These are phyloP conservation scores for Pilasporangium apinafurcum DNA, from an alignment of 352 stramenopile genomes.

Conservation along the genomic window DNA sequence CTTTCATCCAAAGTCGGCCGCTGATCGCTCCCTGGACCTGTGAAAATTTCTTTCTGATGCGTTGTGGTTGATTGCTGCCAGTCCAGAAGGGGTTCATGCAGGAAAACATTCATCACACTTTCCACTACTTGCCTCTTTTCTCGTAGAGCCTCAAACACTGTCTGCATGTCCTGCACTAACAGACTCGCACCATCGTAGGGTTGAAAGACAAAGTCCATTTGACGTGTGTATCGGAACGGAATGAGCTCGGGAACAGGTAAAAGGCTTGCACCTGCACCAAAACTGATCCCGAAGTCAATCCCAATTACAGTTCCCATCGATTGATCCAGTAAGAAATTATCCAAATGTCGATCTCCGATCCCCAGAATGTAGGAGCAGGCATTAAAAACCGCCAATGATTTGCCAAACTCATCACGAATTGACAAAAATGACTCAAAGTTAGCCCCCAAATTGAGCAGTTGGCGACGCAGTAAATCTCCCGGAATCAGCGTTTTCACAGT, in stretches of 20 bases:
- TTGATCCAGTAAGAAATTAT: slow-evolving; percentile 88
- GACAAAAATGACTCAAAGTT: slow-evolving; percentile 80
- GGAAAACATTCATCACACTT: slow-evolving; percentile 89
- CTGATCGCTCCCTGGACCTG: slow-evolving; percentile 7
- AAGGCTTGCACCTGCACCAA: slow-evolving; percentile 77
- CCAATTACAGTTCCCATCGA: slow-evolving; percentile 70
- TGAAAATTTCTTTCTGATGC: slow-evolving; percentile 54
- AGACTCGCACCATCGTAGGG: slow-evolving; percentile 65
- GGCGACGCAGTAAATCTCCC: slow-evolving; percentile 62
- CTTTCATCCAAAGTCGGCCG: slow-evolving; percentile 14
- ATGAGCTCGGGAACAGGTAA: slow-evolving; percentile 87
- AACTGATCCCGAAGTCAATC: slow-evolving; percentile 92
- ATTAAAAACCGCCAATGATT: slow-evolving; percentile 80
- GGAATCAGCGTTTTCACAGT: slow-evolving; percentile 65
- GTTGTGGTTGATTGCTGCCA: slow-evolving; percentile 77
- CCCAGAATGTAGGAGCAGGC: slow-evolving; percentile 86
- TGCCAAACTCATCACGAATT: slow-evolving; percentile 79
- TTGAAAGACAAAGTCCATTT: slow-evolving; percentile 66
- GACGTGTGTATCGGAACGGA: slow-evolving; percentile 84
- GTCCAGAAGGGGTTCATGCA: slow-evolving; percentile 89
- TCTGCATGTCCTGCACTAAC: slow-evolving; percentile 78
- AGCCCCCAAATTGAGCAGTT: slow-evolving; percentile 62
- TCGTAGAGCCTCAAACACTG: slow-evolving; percentile 76
- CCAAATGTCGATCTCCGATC: slow-evolving; percentile 88
- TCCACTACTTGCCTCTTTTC: slow-evolving; percentile 78